Evolutionary conservation across 1,284 basidiomycete genomes (phyloP).

Genomic region (Malassezia brasiliensis): DNA sequence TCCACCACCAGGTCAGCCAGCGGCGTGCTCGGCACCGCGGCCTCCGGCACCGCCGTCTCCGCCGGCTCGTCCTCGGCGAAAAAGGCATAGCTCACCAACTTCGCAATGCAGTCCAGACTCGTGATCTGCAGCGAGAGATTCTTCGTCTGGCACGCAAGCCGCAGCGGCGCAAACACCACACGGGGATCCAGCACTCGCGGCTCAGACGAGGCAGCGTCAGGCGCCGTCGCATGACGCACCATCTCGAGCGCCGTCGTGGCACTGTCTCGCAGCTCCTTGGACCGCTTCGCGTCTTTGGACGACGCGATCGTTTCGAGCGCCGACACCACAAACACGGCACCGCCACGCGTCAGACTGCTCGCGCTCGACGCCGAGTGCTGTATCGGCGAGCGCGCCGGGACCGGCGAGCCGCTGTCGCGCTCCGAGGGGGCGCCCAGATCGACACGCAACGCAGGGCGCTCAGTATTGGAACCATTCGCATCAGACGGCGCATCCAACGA

Average conservation of each 20-base stretch:
- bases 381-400: conserved; percentile 21
- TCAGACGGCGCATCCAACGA: too few relatives aligned
- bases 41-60: conserved; percentile 8
- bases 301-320: conserved; percentile 37
- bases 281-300: conserved; percentile 39
- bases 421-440: background rate
- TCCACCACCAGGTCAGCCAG: conserved; percentile 44
- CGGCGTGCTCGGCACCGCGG: conserved; percentile 16
- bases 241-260: conserved; percentile 38
- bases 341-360: conserved; percentile 31
- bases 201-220: background rate
- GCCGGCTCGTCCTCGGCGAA: conserved; percentile 42
- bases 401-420: conserved; percentile 7
- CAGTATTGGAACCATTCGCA: too few relatives aligned
- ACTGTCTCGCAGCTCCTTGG: conserved; percentile 39
- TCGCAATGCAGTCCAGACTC: conserved; percentile 45
- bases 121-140: conserved; percentile 38
- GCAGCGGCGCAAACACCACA: conserved; percentile 45
- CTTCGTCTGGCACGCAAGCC: conserved; percentile 37
- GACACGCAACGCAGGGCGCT: too few relatives aligned
- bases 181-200: conserved; percentile 33
- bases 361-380: conserved; percentile 29
- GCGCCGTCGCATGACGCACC: conserved; percentile 32
- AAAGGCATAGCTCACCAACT: conserved; percentile 46
- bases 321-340: conserved; percentile 43